Percentiles rank a stretch among this genome's conserved stretches.
These are phyloP conservation scores for Metschnikowia bowlesiae DNA, from an alignment of 805 yeast genomes.

Conservation along the genomic window DNA sequence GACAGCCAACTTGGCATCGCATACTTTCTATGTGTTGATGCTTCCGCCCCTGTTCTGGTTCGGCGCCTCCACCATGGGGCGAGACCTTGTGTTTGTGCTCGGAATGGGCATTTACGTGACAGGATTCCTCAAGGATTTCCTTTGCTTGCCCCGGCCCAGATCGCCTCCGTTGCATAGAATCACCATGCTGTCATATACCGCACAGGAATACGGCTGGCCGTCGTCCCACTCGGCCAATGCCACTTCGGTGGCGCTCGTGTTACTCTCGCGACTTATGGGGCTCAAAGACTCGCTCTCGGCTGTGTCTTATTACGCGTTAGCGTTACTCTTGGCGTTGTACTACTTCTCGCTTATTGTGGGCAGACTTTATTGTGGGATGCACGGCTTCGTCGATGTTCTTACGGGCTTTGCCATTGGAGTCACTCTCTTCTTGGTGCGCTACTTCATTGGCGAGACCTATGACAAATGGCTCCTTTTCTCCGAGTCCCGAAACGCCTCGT, in stretches of 20 bases:
- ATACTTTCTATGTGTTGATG: slow-evolving; percentile 87
- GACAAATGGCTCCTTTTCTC: slow-evolving; percentile 41
- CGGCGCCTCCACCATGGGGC: slow-evolving; percentile 52
- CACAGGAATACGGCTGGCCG: slow-evolving; percentile 94
- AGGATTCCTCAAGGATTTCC: slow-evolving; percentile 75
- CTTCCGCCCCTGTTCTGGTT: slow-evolving; percentile 84
- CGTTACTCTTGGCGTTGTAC: slow-evolving; percentile 39
- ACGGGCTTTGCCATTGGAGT: slow-evolving; percentile 66
- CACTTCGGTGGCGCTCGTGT: slow-evolving; percentile 65
- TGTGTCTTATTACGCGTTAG: slow-evolving; percentile 12
- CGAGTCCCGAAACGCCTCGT: slow-evolving; percentile 18
- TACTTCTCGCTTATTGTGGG: slow-evolving; percentile 69
- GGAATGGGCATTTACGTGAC: slow-evolving; percentile 69
- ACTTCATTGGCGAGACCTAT: slow-evolving; percentile 35
- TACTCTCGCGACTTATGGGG: slow-evolving; percentile 15
- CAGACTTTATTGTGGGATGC: slow-evolving; percentile 95
- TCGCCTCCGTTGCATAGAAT: slow-evolving; percentile 90
- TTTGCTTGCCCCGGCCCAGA: slow-evolving; percentile 88
- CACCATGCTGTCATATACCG: slow-evolving; percentile 85
- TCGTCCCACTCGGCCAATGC: slow-evolving; percentile 95
- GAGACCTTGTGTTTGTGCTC: slow-evolving; percentile 57
- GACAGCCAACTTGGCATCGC: slow-evolving; percentile 87
- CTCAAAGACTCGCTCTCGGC: slow-evolving; percentile 11
- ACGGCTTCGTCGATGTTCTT: slow-evolving; percentile 75
- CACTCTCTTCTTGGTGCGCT: slow-evolving; percentile 46